These are phyloP conservation scores for Wallacemonas sp. DNA, from an alignment of 208 protist species.

Conservation along the genomic window DNA sequence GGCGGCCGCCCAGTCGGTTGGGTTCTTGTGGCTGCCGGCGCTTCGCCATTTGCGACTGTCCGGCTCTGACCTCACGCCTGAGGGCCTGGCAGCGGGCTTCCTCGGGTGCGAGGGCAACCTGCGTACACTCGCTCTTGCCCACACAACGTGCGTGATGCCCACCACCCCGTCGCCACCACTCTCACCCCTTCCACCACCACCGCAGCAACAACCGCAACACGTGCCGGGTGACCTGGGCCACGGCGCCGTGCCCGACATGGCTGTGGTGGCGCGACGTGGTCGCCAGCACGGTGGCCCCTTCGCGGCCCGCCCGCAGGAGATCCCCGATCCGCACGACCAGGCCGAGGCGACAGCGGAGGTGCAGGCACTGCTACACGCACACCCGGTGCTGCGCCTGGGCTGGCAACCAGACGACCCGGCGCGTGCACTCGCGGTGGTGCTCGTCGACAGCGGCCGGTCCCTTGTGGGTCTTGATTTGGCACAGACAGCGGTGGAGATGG, in stretches of 20 bases:
- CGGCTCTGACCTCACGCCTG: constrained; percentile 5
- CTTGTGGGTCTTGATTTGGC: neutral
- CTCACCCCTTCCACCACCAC: neutral
- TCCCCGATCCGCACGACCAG: neutral
- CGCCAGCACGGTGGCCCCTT: too few relatives aligned
- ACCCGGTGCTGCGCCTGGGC: neutral
- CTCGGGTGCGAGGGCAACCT: neutral
- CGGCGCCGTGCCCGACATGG: too few relatives aligned
- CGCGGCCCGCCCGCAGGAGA: too few relatives aligned
- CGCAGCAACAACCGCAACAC: too few relatives aligned
- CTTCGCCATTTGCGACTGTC: neutral
- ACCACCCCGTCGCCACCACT: neutral
- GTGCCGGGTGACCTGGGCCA: too few relatives aligned
- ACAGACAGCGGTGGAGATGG: neutral
- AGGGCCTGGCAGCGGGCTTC: constrained; percentile 2
- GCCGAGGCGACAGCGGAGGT: neutral
- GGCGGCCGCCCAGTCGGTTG: neutral
- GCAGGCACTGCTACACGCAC: neutral
- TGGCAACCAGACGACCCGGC: neutral
- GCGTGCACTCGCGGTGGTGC: neutral
- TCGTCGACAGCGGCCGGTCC: neutral
- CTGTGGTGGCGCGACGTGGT: too few relatives aligned
- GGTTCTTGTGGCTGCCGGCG: constrained; percentile 5
- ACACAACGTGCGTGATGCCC: neutral
- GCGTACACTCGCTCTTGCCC: neutral